Conservation (phyloP, 1,284 basidiomycete genomes). For the Heimioporus retisporus region DNA sequence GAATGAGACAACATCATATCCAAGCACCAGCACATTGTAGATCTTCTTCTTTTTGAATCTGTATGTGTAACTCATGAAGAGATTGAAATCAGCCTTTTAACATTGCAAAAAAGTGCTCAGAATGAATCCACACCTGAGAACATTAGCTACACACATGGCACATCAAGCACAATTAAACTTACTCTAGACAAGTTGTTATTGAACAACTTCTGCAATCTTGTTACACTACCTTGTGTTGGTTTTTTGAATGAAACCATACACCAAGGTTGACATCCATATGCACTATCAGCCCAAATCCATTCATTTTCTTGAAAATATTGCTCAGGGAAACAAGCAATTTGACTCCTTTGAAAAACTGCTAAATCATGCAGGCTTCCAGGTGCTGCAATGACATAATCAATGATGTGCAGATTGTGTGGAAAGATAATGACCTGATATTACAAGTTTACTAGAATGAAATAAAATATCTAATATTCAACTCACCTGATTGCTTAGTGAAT, state of each 20-base stretch:
- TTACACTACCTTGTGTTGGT: slow-evolving; percentile 11
- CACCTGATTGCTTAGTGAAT: slow-evolving; percentile 26
- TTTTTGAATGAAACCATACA: slow-evolving; percentile 28
- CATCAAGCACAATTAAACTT: not conserved
- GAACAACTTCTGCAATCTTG: slow-evolving; percentile 11
- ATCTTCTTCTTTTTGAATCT: slow-evolving; percentile 15
- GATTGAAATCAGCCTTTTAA: slow-evolving; percentile 28
- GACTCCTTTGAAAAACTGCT: slow-evolving; percentile 9
- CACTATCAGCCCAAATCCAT: slow-evolving; percentile 26
- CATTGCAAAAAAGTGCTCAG: slow-evolving; percentile 24
- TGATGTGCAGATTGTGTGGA: slow-evolving; percentile 29
- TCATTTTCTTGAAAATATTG: slow-evolving; percentile 13
- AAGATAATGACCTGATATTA: slow-evolving; percentile 19
- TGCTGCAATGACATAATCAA: slow-evolving; percentile 33
- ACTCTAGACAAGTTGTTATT: slow-evolving; percentile 18
- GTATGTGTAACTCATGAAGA: slow-evolving; percentile 14
- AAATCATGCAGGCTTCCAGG: slow-evolving; percentile 33
- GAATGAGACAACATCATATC: slow-evolving; percentile 12
- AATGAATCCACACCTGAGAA: slow-evolving; percentile 18
- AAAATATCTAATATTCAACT: not conserved
- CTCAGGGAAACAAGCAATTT: not conserved
- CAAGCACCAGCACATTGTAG: slow-evolving; percentile 15
- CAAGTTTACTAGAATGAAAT: no score
- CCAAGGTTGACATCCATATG: slow-evolving; percentile 18
- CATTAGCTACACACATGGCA: not conserved